Evolutionary conservation across 2,329 filamentous ascomycete genomes (phyloP).

Genomic region (Talaromyces piceae): DNA sequence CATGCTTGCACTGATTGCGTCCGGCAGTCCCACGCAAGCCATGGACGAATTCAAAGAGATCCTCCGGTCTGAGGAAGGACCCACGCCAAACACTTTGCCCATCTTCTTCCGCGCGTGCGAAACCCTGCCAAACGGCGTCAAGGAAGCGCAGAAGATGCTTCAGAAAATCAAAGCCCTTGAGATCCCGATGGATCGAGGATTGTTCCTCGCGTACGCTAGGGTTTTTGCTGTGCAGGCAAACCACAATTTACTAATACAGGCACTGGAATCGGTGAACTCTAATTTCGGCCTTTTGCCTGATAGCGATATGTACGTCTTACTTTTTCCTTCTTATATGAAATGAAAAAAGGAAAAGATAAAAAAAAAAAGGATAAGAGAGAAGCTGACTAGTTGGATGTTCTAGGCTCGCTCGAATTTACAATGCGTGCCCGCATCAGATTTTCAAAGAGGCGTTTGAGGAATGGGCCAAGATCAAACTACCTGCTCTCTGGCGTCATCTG

Average conservation of each 20-base stretch:
- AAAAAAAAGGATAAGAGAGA: too few relatives aligned
- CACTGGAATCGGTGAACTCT: constrained; percentile 60
- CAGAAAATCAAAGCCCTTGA: constrained; percentile 60
- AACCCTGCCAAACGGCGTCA: constrained; percentile 37
- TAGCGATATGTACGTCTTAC: constrained; percentile 60
- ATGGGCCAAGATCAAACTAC: constrained; percentile 65
- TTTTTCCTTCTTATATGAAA: constrained; percentile 5
- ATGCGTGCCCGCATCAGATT: constrained; percentile 58
- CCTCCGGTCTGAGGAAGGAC: constrained; percentile 74
- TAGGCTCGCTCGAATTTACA: constrained; percentile 69
- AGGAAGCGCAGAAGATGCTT: constrained; percentile 47
- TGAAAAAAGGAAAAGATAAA: too few relatives aligned
- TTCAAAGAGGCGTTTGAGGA: constrained; percentile 63
- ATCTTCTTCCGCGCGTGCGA: constrained; percentile 78
- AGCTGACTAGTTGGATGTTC: background rate
- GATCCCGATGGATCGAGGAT: constrained; percentile 63
- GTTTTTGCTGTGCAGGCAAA: constrained; percentile 67
- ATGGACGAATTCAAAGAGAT: constrained; percentile 81
- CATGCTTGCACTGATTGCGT: constrained; percentile 75
- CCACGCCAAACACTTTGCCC: constrained; percentile 70
- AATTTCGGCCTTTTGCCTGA: constrained; percentile 62
- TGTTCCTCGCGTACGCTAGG: constrained; percentile 71
- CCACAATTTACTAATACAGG: constrained; percentile 58
- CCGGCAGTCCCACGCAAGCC: constrained; percentile 58
- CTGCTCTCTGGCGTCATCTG: constrained; percentile 61